Percentiles rank a stretch among this genome's conserved stretches.
phyloP scores from a whole-genome alignment of 202 grass and related monocot genomes.

The Dendrocalamus latiflorus region DNA sequence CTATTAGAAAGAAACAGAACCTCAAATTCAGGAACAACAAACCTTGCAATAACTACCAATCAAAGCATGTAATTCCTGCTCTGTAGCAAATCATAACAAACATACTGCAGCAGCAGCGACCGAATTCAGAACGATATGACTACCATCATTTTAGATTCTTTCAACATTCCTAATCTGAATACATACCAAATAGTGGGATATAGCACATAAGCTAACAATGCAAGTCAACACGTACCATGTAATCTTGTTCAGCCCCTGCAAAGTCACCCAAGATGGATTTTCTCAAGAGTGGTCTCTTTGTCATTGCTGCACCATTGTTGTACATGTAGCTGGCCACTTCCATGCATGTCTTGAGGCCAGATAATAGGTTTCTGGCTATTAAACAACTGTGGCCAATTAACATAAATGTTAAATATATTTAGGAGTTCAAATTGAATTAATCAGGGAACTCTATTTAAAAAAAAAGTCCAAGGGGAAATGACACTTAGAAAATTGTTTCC shows the following conservation, averaged over 20 bases:
- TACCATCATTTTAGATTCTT: slow-evolving; percentile 1
- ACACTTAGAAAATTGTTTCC: background rate
- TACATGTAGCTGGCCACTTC: slow-evolving; percentile 90
- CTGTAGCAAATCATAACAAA: background rate
- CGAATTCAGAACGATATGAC: background rate
- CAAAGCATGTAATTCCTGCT: background rate
- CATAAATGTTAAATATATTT: slow-evolving; percentile 8
- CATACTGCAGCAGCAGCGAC: background rate
- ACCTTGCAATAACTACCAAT: background rate
- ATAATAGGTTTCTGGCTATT: slow-evolving; percentile 90
- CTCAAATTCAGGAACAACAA: background rate
- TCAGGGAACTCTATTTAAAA: too few species aligned
- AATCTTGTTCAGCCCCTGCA: slow-evolving; percentile 65
- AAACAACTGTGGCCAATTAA: slow-evolving; percentile 61
- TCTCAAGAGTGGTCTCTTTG: slow-evolving; percentile 47
- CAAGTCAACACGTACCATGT: slow-evolving; percentile 45
- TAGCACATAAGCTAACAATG: background rate
- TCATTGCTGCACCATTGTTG: slow-evolving; percentile 55
- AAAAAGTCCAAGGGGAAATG: too few species aligned
- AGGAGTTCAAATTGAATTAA: background rate
- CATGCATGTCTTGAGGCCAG: slow-evolving; percentile 85
- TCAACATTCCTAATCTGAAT: background rate
- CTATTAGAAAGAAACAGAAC: background rate
- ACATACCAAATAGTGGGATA: background rate
- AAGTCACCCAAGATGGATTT: slow-evolving; percentile 64